Evolutionary conservation across 1,284 basidiomycete species (phyloP).

Genomic region (Rhodotorula sp.): DNA sequence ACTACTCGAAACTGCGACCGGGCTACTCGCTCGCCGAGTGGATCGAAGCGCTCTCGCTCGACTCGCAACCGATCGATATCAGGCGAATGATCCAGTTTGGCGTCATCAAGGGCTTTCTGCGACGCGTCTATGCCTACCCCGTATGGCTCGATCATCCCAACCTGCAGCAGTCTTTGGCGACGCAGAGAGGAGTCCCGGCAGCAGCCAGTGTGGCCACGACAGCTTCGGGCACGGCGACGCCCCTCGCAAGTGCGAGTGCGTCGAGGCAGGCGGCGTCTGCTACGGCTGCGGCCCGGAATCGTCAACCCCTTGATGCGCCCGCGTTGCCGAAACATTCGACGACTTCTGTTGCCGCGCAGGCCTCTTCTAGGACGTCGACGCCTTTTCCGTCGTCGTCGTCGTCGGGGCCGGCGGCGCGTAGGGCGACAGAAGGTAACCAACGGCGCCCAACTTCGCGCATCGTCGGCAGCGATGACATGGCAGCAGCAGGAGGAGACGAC

Average conservation of each 20-base stretch:
- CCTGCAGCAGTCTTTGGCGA: not conserved
- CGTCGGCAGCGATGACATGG: not conserved
- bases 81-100: slow-evolving; percentile 96
- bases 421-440: not conserved
- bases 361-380: not conserved
- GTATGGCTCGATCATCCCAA: slow-evolving; percentile 52
- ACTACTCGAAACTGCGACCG: slow-evolving; percentile 82
- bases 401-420: not conserved
- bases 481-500: no score
- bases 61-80: slow-evolving; percentile 76
- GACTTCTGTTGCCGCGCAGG: not conserved
- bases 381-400: not conserved
- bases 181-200: not conserved
- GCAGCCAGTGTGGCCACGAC: not conserved
- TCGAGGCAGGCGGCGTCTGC: not conserved
- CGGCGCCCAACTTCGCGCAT: not conserved
- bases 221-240: not conserved
- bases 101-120: slow-evolving; percentile 96
- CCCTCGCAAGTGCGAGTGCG: not conserved
- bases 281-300: not conserved
- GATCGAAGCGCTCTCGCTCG: slow-evolving; percentile 75
- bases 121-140: slow-evolving; percentile 89
- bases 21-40: slow-evolving; percentile 83
- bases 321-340: slow-evolving; percentile 3
- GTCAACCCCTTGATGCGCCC: slow-evolving; percentile 10